Evolutionary conservation across 1,139 yeast genomes (phyloP), one percentile per base, ranked within the genome.

Genomic region (Yarrowia galli): DNA sequence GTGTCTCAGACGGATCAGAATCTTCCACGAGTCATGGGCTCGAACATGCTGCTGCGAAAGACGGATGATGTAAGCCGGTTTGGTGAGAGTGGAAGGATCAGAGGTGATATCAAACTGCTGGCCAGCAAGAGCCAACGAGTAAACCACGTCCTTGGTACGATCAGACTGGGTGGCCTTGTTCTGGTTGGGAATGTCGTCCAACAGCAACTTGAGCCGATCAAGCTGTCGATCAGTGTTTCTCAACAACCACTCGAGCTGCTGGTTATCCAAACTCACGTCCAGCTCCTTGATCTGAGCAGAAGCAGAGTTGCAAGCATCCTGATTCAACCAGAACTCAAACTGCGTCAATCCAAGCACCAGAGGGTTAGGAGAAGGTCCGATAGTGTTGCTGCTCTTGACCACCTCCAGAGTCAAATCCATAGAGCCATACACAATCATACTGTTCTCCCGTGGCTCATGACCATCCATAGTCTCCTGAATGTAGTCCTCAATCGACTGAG

Each of bases 51-150:
- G 82, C 1, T 88, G 84, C 1, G 92, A 84, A 1, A 65, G 35
- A 69, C 97, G 83, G 67, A 91, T 85, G 51, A 92, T 85, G 72
- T 89, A 88, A 0, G 97, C 90, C 0, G 98, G 98, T 67, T 92
- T 88, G 0, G 98, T 93, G 66, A 95, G 83, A 15, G 92, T 97
- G 9, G 91, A 87, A 0, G 98, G 96, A 74, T 95, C 98, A 72
- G 90, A 90, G 67, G 87, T 87, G 60, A 92, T 85, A 43, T 84
- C 82, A 73, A 82, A 85, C 16, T 80, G 79, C 22, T 82, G 84
- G 43, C 95, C 88, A 0, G 93, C 95, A 36, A 80, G 75, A 0
- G 95, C 84, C 25, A 92, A 77, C 49, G 83, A 80, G 73, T 87
- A 85, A 1, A 89, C 79, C 18, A 88, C 77, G 51, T 73, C 74